phyloP scores from a whole-genome alignment of 208 protist species.

The Leishmania martiniquensis region DNA sequence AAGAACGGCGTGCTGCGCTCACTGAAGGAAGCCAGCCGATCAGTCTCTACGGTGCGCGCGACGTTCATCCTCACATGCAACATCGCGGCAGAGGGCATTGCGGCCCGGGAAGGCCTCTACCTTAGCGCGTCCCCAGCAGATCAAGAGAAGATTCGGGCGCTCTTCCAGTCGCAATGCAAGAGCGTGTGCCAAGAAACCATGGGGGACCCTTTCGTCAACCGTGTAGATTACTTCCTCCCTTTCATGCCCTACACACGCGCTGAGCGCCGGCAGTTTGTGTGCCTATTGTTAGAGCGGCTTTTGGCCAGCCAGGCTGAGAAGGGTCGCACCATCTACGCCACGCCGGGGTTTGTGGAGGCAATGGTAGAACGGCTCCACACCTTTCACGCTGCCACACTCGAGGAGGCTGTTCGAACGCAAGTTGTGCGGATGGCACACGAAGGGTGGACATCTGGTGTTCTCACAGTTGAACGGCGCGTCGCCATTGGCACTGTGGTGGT shows the following conservation, averaged over 20 bases:
- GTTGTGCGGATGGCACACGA: conserved; percentile 53
- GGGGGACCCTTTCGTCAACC: conserved; percentile 87
- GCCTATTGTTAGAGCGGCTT: conserved; percentile 66
- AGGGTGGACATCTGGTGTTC: conserved; percentile 47
- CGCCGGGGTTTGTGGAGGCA: conserved; percentile 54
- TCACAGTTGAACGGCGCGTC: conserved; percentile 57
- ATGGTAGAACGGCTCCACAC: conserved; percentile 52
- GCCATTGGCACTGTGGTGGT: conserved; percentile 15
- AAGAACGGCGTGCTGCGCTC: conserved; percentile 86
- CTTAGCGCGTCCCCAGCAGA: conserved; percentile 35
- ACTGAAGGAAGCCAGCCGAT: conserved; percentile 72
- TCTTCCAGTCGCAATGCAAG: conserved; percentile 53
- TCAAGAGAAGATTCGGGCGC: conserved; percentile 42
- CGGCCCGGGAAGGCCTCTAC: conserved; percentile 38
- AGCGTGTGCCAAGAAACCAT: conserved; percentile 50
- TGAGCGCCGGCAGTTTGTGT: conserved; percentile 66
- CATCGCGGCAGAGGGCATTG: conserved; percentile 60
- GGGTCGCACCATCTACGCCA: conserved; percentile 45
- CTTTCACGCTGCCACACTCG: conserved; percentile 79
- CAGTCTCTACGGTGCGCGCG: conserved; percentile 68
- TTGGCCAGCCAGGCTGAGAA: conserved; percentile 55
- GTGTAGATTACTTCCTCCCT: conserved; percentile 81
- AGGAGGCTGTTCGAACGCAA: conserved; percentile 67
- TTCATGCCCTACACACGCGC: conserved; percentile 78
- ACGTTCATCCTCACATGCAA: conserved; percentile 91